phyloP scores from a whole-genome alignment of 495 filamentous ascomycete species.

The Halenospora varia region DNA sequence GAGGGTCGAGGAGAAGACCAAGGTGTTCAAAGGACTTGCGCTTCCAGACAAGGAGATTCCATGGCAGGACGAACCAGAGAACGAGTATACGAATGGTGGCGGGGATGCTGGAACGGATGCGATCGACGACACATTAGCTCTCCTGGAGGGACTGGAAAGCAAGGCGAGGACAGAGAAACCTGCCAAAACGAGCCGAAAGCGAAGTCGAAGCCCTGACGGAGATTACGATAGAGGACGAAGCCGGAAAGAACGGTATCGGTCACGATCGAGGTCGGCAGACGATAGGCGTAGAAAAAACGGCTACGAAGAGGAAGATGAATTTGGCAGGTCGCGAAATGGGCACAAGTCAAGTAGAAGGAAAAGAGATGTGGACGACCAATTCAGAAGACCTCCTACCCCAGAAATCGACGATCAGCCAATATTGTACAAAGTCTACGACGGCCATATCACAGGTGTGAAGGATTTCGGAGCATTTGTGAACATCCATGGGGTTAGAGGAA shows the following conservation, averaged over 20 bases:
- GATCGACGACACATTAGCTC: conserved; percentile 91
- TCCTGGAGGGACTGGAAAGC: conserved; percentile 79
- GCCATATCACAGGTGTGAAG: conserved; percentile 84
- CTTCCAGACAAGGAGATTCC: conserved; percentile 73
- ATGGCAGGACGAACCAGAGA: conserved; percentile 49
- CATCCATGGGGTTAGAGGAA: conserved; percentile 78
- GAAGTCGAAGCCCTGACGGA: conserved; percentile 67
- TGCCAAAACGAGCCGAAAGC: conserved; percentile 51
- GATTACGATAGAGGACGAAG: conserved; percentile 40
- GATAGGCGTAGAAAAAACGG: conserved; percentile 43
- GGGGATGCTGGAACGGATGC: conserved; percentile 40
- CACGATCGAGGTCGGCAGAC: conserved; percentile 40
- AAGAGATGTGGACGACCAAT: conserved; percentile 56
- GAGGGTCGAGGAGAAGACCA: conserved; percentile 57
- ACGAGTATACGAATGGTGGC: conserved; percentile 23
- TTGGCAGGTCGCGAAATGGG: conserved; percentile 44
- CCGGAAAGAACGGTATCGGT: conserved; percentile 34
- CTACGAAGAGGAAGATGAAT: conserved; percentile 61
- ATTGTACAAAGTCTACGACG: conserved; percentile 86
- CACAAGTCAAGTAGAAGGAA: conserved; percentile 42
- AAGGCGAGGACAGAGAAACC: conserved; percentile 48
- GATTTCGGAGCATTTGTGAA: conserved; percentile 97
- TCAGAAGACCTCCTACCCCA: conserved; percentile 65
- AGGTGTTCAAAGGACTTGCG: conserved; percentile 83
- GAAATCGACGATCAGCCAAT: conserved; percentile 80